phyloP scores from a whole-genome alignment of 2,329 filamentous ascomycete species.

The Fusarium agapanthi region DNA sequence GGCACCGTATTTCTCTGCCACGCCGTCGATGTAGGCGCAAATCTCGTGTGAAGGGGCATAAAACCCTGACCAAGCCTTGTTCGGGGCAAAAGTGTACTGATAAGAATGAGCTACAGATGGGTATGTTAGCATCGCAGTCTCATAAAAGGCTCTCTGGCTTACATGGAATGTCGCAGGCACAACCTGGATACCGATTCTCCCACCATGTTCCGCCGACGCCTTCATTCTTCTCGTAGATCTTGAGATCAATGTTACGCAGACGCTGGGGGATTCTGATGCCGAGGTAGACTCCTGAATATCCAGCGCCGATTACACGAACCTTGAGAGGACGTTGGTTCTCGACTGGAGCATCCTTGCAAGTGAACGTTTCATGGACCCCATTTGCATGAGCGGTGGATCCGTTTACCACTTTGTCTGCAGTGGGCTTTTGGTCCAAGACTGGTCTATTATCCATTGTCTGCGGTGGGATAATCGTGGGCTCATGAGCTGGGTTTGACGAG shows the following conservation, averaged over 20 bases:
- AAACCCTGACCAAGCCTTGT: not conserved
- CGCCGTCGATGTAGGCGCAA: not conserved
- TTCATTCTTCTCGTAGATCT: not conserved
- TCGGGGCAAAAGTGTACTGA: not conserved
- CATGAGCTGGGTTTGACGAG: not conserved
- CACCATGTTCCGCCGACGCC: not conserved
- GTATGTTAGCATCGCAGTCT: too few species aligned
- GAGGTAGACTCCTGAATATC: not conserved
- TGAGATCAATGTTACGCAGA: not conserved
- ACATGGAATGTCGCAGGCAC: not conserved
- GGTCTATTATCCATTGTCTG: fast-evolving
- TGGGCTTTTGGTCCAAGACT: not conserved
- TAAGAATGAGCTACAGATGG: not conserved
- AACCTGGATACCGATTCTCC: not conserved
- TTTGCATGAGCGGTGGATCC: not conserved
- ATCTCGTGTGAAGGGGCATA: not conserved
- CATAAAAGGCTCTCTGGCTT: too few species aligned
- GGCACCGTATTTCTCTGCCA: not conserved
- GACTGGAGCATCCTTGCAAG: not conserved
- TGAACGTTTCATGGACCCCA: not conserved
- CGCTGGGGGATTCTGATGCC: not conserved
- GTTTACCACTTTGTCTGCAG: too few species aligned
- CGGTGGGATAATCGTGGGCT: fast-evolving
- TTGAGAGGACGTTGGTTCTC: not conserved
- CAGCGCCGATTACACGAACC: not conserved